These are phyloP conservation scores for Colletotrichum sojae DNA, from an alignment of 2,329 filamentous ascomycete genomes.

Conservation along the genomic window DNA sequence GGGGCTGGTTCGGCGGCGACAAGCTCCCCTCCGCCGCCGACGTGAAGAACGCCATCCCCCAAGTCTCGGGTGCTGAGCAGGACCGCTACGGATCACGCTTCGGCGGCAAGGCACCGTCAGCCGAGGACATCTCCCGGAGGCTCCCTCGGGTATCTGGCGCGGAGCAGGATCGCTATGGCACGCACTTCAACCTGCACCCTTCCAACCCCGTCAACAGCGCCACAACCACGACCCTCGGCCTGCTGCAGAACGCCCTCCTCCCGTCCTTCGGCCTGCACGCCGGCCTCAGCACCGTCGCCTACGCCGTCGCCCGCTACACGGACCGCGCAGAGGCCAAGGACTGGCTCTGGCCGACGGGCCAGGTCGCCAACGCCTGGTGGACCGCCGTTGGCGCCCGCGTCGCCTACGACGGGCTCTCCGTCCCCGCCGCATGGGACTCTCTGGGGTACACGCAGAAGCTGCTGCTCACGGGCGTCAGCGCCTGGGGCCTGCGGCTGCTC, in stretches of 20 bases:
- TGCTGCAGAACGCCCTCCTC: slow-evolving; percentile 66
- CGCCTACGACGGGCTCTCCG: slow-evolving; percentile 58
- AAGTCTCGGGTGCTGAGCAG: slow-evolving; percentile 35
- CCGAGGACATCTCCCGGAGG: slow-evolving; percentile 14
- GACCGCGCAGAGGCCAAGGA: slow-evolving; percentile 73
- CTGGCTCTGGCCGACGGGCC: slow-evolving; percentile 69
- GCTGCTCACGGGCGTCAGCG: slow-evolving; percentile 68
- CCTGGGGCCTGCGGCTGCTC: slow-evolving; percentile 71
- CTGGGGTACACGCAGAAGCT: slow-evolving; percentile 69
- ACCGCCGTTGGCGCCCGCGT: slow-evolving; percentile 68
- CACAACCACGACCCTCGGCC: slow-evolving; percentile 55
- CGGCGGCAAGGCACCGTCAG: slow-evolving; percentile 29
- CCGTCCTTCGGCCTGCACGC: slow-evolving; percentile 69
- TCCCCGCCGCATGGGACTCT: slow-evolving; percentile 60
- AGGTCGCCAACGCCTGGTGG: slow-evolving; percentile 73
- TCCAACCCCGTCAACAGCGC: slow-evolving; percentile 38
- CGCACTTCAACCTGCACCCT: slow-evolving; percentile 42
- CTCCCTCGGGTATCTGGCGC: slow-evolving; percentile 36
- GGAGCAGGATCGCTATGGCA: slow-evolving; percentile 43
- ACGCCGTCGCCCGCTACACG: slow-evolving; percentile 64
- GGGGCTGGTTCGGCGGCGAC: slow-evolving; percentile 37
- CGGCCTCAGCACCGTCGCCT: slow-evolving; percentile 65
- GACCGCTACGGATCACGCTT: slow-evolving; percentile 36
- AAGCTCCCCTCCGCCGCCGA: slow-evolving; percentile 43
- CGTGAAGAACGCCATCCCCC: slow-evolving; percentile 32